phyloP scores from a whole-genome alignment of 192 early-diverging fungal genomes.

The Coemansia sp. region DNA sequence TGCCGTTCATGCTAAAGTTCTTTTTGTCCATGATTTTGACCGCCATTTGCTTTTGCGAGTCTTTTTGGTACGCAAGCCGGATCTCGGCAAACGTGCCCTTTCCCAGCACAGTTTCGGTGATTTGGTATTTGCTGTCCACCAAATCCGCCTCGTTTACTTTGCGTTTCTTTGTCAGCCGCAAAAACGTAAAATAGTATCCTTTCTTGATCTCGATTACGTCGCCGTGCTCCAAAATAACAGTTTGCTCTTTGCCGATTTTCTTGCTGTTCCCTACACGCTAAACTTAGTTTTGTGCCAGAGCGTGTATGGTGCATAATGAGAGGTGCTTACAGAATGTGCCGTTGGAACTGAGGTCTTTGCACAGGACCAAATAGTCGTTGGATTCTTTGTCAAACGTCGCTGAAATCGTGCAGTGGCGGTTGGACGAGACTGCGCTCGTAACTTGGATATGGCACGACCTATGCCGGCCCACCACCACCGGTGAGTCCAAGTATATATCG shows the following conservation, averaged over 20 bases:
- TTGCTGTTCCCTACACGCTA: slow-evolving; percentile 39
- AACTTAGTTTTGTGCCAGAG: no score
- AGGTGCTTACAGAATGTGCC: slow-evolving; percentile 51
- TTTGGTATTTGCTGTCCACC: slow-evolving; percentile 51
- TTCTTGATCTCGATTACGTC: slow-evolving; percentile 60
- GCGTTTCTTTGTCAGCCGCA: slow-evolving; percentile 12
- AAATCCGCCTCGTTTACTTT: background rate
- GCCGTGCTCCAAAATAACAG: slow-evolving; percentile 60
- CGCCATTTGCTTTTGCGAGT: slow-evolving; percentile 67
- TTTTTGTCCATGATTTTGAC: slow-evolving; percentile 85
- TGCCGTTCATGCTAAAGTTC: slow-evolving; percentile 63
- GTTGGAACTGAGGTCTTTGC: slow-evolving; percentile 63
- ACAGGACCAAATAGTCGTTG: slow-evolving; percentile 31
- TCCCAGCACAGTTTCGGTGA: slow-evolving; percentile 45
- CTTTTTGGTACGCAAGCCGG: slow-evolving; percentile 62
- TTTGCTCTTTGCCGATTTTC: slow-evolving; percentile 57
- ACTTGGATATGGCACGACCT: slow-evolving; percentile 52
- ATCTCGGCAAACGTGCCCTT: slow-evolving; percentile 81
- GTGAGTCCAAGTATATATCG: slow-evolving; percentile 43
- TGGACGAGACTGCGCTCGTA: slow-evolving; percentile 52
- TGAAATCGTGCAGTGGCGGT: slow-evolving; percentile 53
- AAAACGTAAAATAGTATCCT: slow-evolving; percentile 53
- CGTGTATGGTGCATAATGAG: no score
- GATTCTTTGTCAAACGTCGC: slow-evolving; percentile 41
- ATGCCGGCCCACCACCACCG: slow-evolving; percentile 53